phyloP scores from a whole-genome alignment of 257 asterid species.

The Solanum boliviense region DNA sequence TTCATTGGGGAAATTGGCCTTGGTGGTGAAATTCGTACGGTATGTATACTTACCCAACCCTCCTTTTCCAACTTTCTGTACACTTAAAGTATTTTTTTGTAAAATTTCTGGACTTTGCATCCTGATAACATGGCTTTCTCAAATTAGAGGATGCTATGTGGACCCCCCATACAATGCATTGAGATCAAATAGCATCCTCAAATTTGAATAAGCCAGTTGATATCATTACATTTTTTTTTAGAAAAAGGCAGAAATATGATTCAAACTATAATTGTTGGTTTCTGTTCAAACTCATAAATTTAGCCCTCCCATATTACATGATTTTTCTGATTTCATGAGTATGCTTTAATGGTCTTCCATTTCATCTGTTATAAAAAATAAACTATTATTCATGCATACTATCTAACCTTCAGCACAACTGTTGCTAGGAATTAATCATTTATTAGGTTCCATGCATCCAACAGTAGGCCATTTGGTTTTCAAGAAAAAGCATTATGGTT shows the following conservation, averaged over 20 bases:
- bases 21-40: conserved; percentile 81
- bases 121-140: neutral
- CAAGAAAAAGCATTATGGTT: neutral
- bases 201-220: neutral
- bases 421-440: neutral
- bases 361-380: neutral
- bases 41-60: conserved; percentile 14
- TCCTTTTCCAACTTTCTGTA: neutral
- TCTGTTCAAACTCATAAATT: neutral
- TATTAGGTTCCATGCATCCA: neutral
- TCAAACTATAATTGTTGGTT: neutral
- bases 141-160: neutral
- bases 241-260: neutral
- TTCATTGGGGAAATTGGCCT: conserved; percentile 92
- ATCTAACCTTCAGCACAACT: neutral
- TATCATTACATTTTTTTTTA: neutral
- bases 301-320: neutral
- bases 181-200: neutral
- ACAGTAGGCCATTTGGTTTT: neutral
- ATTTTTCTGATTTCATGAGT: neutral
- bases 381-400: neutral
- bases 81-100: neutral
- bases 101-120: neutral
- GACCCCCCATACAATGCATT: neutral
- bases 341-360: neutral